Conservation (phyloP, 768 basidiomycete species). For the Postia placenta region DNA sequence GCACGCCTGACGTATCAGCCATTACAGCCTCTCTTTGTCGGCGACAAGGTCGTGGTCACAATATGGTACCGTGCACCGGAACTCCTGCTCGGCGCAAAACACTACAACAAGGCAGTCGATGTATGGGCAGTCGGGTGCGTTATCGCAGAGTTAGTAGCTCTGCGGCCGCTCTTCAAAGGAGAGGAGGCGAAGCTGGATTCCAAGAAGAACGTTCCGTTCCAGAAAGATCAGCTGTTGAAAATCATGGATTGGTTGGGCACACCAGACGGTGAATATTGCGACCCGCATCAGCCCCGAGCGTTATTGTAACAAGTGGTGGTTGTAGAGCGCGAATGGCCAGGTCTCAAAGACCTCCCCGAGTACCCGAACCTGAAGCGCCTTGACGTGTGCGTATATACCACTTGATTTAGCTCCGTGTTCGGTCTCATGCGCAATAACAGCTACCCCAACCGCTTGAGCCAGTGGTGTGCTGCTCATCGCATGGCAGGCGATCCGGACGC, state of each 20-base stretch:
- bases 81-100: conserved; percentile 90
- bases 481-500: conserved; percentile 55
- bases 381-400: conserved; percentile 49
- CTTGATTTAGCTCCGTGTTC: no score
- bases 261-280: conserved; percentile 56
- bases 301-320: neutral
- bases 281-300: neutral
- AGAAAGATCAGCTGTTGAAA: conserved; percentile 89
- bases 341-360: conserved; percentile 81
- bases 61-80: conserved; percentile 99
- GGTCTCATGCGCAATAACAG: conserved; percentile 29
- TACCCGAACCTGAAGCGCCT: conserved; percentile 77
- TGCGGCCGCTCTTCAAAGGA: conserved; percentile 97
- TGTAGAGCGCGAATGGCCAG: conserved; percentile 83
- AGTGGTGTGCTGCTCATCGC: conserved; percentile 72
- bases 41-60: conserved; percentile 98
- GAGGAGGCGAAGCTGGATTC: conserved; percentile 97
- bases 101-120: conserved; percentile 96
- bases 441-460: conserved; percentile 53
- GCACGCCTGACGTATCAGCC: conserved; percentile 90
- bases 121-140: conserved; percentile 99
- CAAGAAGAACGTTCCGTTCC: conserved; percentile 97
- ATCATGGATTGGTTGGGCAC: conserved; percentile 96
- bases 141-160: conserved; percentile 88
- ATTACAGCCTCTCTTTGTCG: conserved; percentile 83